Base-by-base conservation (phyloP, 768 basidiomycete genomes). In the Dentipellis sp. region DNA sequence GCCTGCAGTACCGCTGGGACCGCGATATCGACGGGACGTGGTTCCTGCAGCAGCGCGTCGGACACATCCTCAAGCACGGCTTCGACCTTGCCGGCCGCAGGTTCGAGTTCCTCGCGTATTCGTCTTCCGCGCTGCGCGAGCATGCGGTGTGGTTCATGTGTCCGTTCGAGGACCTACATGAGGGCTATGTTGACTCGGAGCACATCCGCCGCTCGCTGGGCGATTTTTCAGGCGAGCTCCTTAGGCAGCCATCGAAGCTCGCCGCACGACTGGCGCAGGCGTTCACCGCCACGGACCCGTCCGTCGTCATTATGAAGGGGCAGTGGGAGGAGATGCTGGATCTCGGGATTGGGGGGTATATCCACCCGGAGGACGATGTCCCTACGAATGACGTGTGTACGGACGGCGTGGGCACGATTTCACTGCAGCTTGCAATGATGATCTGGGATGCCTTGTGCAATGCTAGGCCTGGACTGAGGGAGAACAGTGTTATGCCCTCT, bases 51-150 rank as follows among this genome's bases (percentile, higher is more conserved):
- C 34, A 54, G 39, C 63, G 63, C 19, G 62, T 69, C 19, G 59
- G 63, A 0, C 53, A 52, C 7, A 53, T 76, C 16, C 67, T 91
- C 42, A 81, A 83, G 63, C 34, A 70, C 1, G 91, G 91, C 0
- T 83, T 94, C 53, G 66, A 74, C 29, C 74, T 94, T 23, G 91
- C 79, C 8, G 88, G 88, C 1, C 78, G 84, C 40, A 64, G 69
- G 7, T 93, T 90, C 58, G 80, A 92, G 58, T 93, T 93, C 64
- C 72, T 94, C 22, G 91, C 84, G 0, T 93, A 92, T 63, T 93
- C 91, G 0, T 77, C 71, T 46, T 91, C 91, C 2, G 82, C 91
- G 4, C 70, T 94, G 16, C 80, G 84, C 22, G 80, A 86, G 57
- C 91, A 94, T 63, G 79, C 86, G 0, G 91, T 92, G 4, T 93